Conservation (phyloP, 1,139 yeast genomes). For the Arxiozyma slooffiae region DNA sequence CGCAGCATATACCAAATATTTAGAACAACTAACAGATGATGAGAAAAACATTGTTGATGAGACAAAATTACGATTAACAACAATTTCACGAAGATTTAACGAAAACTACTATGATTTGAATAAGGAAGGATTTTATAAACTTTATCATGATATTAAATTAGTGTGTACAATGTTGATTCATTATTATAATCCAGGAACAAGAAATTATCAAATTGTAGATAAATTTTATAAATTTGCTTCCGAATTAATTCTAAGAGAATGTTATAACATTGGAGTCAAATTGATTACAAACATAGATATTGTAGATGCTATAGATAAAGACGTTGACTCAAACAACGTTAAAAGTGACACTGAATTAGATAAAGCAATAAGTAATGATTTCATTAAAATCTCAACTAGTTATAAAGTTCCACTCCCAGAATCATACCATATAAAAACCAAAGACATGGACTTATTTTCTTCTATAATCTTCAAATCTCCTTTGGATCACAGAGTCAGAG, state of each 20-base stretch:
- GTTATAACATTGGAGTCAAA: conserved; percentile 40
- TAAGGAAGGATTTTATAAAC: conserved; percentile 35
- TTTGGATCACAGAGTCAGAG: conserved; percentile 28
- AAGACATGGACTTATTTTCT: conserved; percentile 39
- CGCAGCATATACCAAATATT: conserved; percentile 34
- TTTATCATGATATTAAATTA: conserved; percentile 68
- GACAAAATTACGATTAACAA: conserved; percentile 25
- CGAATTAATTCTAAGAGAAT: conserved; percentile 66
- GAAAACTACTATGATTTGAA: conserved; percentile 34
- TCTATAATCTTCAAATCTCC: conserved; percentile 33
- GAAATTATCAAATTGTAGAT: conserved; percentile 50
- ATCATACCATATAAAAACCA: conserved; percentile 40
- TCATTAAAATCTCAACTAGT: conserved; percentile 52
- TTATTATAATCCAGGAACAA: conserved; percentile 46
- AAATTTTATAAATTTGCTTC: conserved; percentile 60
- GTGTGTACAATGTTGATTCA: conserved; percentile 46
- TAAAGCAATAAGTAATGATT: conserved; percentile 42
- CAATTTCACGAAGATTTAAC: conserved; percentile 30
- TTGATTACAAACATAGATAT: conserved; percentile 12
- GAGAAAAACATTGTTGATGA: conserved; percentile 25
- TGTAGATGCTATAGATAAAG: conserved; percentile 9
- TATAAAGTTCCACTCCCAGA: conserved; percentile 58
- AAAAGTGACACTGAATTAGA: conserved; percentile 18
- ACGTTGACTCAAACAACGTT: conserved; percentile 15
- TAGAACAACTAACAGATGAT: conserved; percentile 23